Base-by-base conservation (phyloP, 225 moss, liverwort and hornwort species). In the Pseudoscleropodium purum region DNA sequence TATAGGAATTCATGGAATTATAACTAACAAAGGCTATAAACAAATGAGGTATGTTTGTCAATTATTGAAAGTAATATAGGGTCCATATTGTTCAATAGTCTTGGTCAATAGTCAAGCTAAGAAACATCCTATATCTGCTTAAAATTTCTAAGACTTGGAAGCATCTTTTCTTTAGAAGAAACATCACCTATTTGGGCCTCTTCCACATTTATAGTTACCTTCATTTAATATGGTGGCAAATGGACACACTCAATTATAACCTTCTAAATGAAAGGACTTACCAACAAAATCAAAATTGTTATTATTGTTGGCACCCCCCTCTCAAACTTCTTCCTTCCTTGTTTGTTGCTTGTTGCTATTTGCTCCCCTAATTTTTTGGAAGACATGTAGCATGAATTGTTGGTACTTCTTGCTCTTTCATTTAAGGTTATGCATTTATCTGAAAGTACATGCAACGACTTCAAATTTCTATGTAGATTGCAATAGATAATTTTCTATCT, bases 251-350 rank as follows among this genome's bases (percentile, higher is more conserved):
- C 72, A 72, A 43, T 41, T 9, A 41, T 27, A 3, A 72, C 2
- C 9, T 26, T 72, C 16, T 15, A 27, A 41, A 0, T 43, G 16
- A 41, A 72, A 9, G 2, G 15, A 15, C 41, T 27, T 26, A 72
- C 8, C 10, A 29, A 43, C 7, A 43, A 73, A 45, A 6, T 43
- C 1, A 43, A 0, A 17, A 43, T 73, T 73, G 14, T 73, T 45
- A 29, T 29, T 29, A 10, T 1, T 0, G 0, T 41, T 72, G 7
- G 24, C 1, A 3, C 24, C 69, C 6, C 6, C 5, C 7, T 11
- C 2, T n/a, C 7, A 2, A 9, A 2, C 10, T 29, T 73, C 29
- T 73, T 43, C 10, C 1, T 17, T 59, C 59, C 11, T 0, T 43
- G 0, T 2, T 43, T 29, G 9, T 59, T 59, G 59, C 1, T 43